phyloP scores from a whole-genome alignment of 2,329 filamentous ascomycete species.

The Aureobasidium sp. region DNA sequence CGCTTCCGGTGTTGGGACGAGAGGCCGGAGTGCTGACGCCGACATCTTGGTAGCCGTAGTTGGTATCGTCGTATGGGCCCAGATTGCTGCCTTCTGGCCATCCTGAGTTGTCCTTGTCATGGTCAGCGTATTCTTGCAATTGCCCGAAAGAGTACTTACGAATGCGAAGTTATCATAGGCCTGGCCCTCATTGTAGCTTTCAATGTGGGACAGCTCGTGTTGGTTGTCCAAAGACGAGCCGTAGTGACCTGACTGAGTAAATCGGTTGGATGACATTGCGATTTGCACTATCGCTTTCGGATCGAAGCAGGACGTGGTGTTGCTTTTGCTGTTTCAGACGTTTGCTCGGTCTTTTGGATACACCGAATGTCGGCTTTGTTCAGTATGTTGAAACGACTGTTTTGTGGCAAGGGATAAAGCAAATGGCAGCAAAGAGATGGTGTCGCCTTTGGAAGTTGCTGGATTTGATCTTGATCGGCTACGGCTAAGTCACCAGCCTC shows the following conservation, averaged over 20 bases:
- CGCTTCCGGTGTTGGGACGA: conserved; percentile 32
- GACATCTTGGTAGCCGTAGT: conserved; percentile 18
- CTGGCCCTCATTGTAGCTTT: conserved; percentile 33
- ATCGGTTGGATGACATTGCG: conserved; percentile 9
- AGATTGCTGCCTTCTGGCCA: conserved; percentile 1
- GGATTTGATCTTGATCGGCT: neutral
- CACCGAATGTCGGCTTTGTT: neutral
- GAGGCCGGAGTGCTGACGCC: conserved; percentile 27
- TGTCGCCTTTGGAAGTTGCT: conserved; percentile 3
- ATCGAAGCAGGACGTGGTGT: neutral
- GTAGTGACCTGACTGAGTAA: conserved; percentile 1
- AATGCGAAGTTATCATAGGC: conserved; percentile 27
- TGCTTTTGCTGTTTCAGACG: conserved; percentile 14
- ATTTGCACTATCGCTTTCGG: neutral
- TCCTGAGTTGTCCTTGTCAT: conserved; percentile 3
- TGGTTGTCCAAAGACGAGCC: neutral
- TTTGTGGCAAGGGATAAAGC: neutral
- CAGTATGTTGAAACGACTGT: neutral
- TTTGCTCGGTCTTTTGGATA: conserved; percentile 3
- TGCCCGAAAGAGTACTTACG: neutral
- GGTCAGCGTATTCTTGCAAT: conserved; percentile 4
- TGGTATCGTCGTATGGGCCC: conserved; percentile 4
- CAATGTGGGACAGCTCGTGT: conserved; percentile 32
- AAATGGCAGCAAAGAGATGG: neutral
- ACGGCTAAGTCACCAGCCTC: conserved; percentile 1